Evolutionary conservation across 2,329 filamentous ascomycete genomes (phyloP).

Genomic region (Calonectria multiphialidica): DNA sequence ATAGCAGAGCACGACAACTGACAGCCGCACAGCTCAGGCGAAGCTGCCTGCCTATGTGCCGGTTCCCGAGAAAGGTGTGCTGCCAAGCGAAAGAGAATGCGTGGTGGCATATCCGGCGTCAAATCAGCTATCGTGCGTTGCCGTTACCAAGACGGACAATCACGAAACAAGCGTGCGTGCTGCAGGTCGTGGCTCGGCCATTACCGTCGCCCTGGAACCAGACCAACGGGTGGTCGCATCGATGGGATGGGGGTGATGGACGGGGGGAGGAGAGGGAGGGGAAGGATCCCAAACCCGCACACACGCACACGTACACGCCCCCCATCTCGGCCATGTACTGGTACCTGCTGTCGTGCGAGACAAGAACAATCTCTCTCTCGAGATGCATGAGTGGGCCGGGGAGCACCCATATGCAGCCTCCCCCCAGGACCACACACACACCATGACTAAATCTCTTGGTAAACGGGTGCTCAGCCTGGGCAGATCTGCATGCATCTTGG

Average conservation of each 20-base stretch:
- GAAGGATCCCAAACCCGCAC: not conserved
- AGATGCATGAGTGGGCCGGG: slow-evolving; percentile 22
- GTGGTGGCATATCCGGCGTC: slow-evolving; percentile 12
- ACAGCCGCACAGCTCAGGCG: not conserved
- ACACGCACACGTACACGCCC: not conserved
- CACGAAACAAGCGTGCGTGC: slow-evolving; percentile 25
- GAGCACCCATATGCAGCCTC: slow-evolving; percentile 32
- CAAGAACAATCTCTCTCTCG: too few species aligned
- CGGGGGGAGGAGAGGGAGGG: slow-evolving; percentile 17
- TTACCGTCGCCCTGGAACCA: slow-evolving; percentile 35
- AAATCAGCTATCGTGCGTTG: slow-evolving; percentile 2
- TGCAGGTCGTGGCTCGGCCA: slow-evolving; percentile 31
- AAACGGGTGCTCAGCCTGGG: slow-evolving; percentile 21
- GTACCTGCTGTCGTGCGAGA: not conserved
- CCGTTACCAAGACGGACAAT: slow-evolving; percentile 12
- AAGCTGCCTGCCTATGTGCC: slow-evolving; percentile 33
- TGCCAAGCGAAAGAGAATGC: slow-evolving; percentile 33
- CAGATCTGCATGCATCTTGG: slow-evolving; percentile 29
- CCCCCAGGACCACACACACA: slow-evolving; percentile 32
- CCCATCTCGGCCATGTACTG: not conserved
- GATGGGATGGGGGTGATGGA: slow-evolving; percentile 20
- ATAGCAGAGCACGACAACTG: not conserved
- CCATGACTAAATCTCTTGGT: slow-evolving; percentile 28
- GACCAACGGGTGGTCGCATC: slow-evolving; percentile 24
- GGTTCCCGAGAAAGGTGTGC: slow-evolving; percentile 40